These are phyloP conservation scores for Trebouxia sp. DNA, from an alignment of 139 green algal species.

Conservation along the genomic window DNA sequence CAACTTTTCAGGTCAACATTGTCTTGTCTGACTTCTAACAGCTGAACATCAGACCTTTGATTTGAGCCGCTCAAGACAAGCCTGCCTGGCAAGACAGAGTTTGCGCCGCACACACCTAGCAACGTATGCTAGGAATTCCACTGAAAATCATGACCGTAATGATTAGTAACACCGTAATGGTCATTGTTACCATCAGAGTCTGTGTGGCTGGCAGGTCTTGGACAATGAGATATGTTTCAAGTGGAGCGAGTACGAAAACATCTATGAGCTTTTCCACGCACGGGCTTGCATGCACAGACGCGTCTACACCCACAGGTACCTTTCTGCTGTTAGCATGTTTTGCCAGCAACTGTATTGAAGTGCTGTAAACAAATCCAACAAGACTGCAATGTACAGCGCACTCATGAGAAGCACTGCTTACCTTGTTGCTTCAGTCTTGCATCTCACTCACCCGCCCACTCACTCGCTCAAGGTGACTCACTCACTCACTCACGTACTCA, in stretches of 20 bases:
- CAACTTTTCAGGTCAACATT: no score
- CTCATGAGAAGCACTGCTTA: no score
- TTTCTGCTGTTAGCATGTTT: neutral
- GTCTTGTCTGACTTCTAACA: no score
- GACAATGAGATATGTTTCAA: constrained; percentile 83
- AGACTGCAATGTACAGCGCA: no score
- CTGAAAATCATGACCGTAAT: neutral
- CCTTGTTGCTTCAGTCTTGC: no score
- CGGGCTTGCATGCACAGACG: constrained; percentile 70
- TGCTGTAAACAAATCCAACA: neutral
- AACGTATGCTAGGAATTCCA: neutral
- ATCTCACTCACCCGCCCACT: no score
- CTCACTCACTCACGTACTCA: no score
- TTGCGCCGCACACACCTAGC: no score
- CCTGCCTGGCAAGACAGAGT: neutral
- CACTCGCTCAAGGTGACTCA: no score
- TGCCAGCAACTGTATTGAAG: neutral
- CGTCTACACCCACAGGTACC: constrained; percentile 81
- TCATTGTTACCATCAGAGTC: neutral
- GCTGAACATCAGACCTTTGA: no score
- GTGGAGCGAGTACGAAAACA: constrained; percentile 74
- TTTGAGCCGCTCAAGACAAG: neutral
- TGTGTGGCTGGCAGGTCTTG: constrained; percentile 57
- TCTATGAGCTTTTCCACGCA: constrained; percentile 75
- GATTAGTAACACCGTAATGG: neutral